These are phyloP conservation scores for Ascocoryne sarcoides DNA, from an alignment of 2,329 filamentous ascomycete species.

Conservation along the genomic window DNA sequence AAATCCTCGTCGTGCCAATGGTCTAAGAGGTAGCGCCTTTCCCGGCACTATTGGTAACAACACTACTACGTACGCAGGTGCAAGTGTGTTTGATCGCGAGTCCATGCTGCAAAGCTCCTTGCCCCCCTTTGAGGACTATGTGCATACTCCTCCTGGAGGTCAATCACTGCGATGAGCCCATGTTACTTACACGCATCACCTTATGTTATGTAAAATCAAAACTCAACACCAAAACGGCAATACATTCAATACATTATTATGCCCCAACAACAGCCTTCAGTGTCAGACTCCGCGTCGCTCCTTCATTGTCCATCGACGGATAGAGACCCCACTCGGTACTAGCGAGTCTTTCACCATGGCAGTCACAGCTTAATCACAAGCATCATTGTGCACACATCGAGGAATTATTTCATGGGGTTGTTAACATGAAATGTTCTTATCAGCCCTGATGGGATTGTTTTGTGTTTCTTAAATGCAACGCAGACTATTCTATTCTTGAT, in stretches of 20 bases:
- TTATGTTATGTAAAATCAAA: neutral
- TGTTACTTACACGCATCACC: too few species aligned
- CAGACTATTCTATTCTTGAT: slow-evolving; percentile 26
- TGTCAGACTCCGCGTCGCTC: neutral
- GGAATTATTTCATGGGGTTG: too few species aligned
- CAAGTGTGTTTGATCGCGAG: slow-evolving; percentile 20
- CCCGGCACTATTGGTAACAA: slow-evolving; percentile 19
- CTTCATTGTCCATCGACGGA: neutral
- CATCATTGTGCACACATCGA: too few species aligned
- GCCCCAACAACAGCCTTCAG: too few species aligned
- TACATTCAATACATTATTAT: too few species aligned
- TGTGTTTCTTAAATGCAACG: too few species aligned
- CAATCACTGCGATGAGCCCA: slow-evolving; percentile 33
- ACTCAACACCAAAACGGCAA: neutral
- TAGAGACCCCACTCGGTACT: neutral
- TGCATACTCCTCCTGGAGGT: slow-evolving; percentile 38
- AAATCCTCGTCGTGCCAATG: slow-evolving; percentile 4
- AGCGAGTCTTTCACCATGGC: neutral
- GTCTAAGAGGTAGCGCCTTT: too few species aligned
- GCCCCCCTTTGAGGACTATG: slow-evolving; percentile 26
- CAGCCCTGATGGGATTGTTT: too few species aligned
- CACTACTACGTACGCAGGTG: slow-evolving; percentile 18
- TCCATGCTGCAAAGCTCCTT: slow-evolving; percentile 27
- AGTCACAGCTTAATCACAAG: neutral
- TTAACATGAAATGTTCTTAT: too few species aligned